A percentile compares a stretch with the other conserved stretches of the same genome.
Conservation (phyloP, 2,329 filamentous ascomycete genomes). For the Diaporthe caulivora region DNA sequence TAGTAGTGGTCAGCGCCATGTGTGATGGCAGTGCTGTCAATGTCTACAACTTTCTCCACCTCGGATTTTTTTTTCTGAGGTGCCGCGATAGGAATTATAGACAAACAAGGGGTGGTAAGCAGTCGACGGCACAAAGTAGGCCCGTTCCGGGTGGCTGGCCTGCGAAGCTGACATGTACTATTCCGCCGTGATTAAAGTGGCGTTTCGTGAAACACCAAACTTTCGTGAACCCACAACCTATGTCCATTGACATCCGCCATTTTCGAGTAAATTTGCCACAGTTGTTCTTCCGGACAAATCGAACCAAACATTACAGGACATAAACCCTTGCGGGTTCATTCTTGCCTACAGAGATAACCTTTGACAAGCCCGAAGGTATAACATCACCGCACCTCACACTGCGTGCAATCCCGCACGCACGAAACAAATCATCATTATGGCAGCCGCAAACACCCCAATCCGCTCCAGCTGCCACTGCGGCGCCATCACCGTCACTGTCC, state of each 20-base stretch:
- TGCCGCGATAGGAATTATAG: too few species aligned
- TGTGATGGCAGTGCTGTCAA: too few species aligned
- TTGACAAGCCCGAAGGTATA: neutral
- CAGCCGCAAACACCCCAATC: neutral
- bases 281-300: neutral
- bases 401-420: neutral
- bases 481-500: conserved; percentile 45
- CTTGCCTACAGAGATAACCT: neutral
- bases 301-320: neutral
- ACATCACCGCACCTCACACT: neutral
- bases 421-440: neutral
- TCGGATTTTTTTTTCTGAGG: too few species aligned
- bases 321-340: neutral
- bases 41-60: too few species aligned
- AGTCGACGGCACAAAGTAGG: neutral
- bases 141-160: neutral
- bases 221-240: neutral
- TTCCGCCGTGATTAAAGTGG: neutral
- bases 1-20: too few species aligned
- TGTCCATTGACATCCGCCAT: neutral
- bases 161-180: neutral
- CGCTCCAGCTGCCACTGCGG: conserved; percentile 45
- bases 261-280: neutral
- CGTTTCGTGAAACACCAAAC: neutral
- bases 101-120: too few species aligned